Base-by-base conservation (phyloP, 2,329 filamentous ascomycete species). In the Neopestalotiopsis rosae region DNA sequence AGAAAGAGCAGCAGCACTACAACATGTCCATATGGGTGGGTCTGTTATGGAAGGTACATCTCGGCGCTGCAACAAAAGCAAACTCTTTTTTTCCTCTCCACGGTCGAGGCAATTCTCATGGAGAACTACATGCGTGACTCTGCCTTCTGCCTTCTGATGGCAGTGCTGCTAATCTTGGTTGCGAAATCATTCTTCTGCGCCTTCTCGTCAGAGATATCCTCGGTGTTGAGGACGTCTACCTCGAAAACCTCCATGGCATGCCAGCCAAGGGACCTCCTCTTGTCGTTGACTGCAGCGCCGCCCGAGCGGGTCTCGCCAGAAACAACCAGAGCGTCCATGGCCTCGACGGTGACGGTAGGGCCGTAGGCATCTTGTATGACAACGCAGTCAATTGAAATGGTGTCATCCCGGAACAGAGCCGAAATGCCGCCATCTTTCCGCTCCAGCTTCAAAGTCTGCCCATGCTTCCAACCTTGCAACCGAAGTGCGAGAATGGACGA, bases 131-230 rank as follows among this genome's bases (percentile, higher is more conserved):
- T 61, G 12, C 65, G 66, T 62, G 69, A 66, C 17, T 81, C 76
- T 0, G 85, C 83, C 38, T 80, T 83, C 69, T 82, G 82, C 76
- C 83, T 82, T 66, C 92, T 85, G 73, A 97, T 97, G 69, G 92
- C 92, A 0, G 95, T 97, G 81, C 95, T 98, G 84, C 94, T 97
- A 74, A 98, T 93, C 82, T 98, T 98, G 70, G 88, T 87, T 32
- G 91, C 89, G 80, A 97, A 97, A 72, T 88, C 86, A 68, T 90
- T 87, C 13, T 78, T 83, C 72, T 80, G 82, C n/a, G 74, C 79
- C 52, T 74, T 78, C 57, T 74, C 75, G 1, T 83, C 81, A n/a
- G 83, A 80, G 58, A 85, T 82, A 66, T 89, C 88, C 52, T 87
- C 85, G 2, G 90, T 87, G 79, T 95, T 92, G 17, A 99, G 86